Evolutionary conservation across 306 rosid species (phyloP).

Genomic region (Carpinus viminea): DNA sequence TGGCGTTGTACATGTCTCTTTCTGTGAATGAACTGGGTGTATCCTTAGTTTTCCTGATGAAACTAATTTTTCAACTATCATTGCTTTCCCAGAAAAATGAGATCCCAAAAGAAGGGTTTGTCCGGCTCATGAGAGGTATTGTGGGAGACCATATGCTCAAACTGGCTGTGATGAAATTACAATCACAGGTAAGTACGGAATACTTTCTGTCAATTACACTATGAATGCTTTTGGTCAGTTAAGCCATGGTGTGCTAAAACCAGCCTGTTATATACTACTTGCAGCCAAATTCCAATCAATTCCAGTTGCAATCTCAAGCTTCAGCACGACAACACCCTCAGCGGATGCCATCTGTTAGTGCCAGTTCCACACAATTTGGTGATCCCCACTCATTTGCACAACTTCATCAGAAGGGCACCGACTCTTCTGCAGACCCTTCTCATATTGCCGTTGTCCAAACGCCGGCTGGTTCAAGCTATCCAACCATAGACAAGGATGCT

Average conservation of each 20-base stretch:
- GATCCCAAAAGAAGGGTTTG: slow-evolving; percentile 79
- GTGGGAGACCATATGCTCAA: slow-evolving; percentile 93
- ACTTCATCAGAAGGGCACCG: slow-evolving; percentile 68
- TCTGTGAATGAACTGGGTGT: slow-evolving; percentile 20
- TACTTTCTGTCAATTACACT: slow-evolving; percentile 1
- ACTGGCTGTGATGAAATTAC: slow-evolving; percentile 68
- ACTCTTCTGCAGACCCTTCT: slow-evolving; percentile 57
- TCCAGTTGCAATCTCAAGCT: slow-evolving; percentile 45
- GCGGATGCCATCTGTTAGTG: slow-evolving; percentile 57
- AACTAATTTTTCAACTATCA: slow-evolving; percentile 29
- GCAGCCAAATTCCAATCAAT: slow-evolving; percentile 24
- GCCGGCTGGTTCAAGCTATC: slow-evolving; percentile 40
- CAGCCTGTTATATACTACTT: background rate
- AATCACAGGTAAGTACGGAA: slow-evolving; percentile 55
- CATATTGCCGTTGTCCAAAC: slow-evolving; percentile 49
- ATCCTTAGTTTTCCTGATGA: slow-evolving; percentile 26
- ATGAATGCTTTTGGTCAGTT: background rate
- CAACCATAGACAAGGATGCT: slow-evolving; percentile 45
- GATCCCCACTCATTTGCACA: slow-evolving; percentile 73
- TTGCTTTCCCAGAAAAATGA: slow-evolving; percentile 63
- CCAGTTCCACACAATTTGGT: slow-evolving; percentile 55
- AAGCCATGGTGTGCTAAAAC: background rate
- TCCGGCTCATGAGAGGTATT: slow-evolving; percentile 68
- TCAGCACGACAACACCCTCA: slow-evolving; percentile 57
- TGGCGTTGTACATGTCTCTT: background rate